Base-by-base conservation (phyloP, 306 rosid genomes). In the Boehmeria nivea region DNA sequence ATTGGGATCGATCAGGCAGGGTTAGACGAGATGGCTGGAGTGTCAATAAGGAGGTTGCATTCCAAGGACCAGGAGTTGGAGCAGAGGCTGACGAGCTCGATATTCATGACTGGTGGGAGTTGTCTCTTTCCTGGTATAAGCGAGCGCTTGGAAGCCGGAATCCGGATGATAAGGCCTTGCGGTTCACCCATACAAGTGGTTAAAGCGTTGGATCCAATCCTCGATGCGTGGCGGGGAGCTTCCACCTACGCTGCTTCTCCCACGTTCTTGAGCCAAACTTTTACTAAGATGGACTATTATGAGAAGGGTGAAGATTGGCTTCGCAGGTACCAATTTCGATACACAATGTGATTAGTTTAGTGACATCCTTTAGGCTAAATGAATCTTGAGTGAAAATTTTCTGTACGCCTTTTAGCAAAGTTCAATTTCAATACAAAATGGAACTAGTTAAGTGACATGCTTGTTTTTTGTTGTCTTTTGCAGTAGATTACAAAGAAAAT, bases 161-260 rank as follows among this genome's bases (percentile, higher is more conserved):
- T 87, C 58, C 89, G 89, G 64, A 85, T 87, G 99, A 81, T 81
- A 12, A 70, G 94, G 71, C 96, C 93, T 0, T 78, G 82, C 2
- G 96, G 99, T 24, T 67, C 95, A 0, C 86, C 85, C 51, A 77
- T 93, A 59, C 82, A 65, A 52, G 69, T 93, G 54, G 95, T 77
- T 54, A 80, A 80, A 59, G 96, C 96, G 19, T 44, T 79, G 73
- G 96, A 87, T 72, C 94, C 99, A 1, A 74, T 77, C 52, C 74
- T 87, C 69, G 99, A 91, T 27, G 99, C 99, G 22, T 87, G 99
- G 99, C 87, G 95, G 3, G 96, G 99, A 4, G 99, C 96, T 34
- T 72, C 99, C 43, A 79, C 72, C 8, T 93, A 75, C 53, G 99
- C 99, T 11, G 73, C 94, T 45, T 54, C 74, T 42, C 52, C 94